Percentiles rank a stretch among this genome's conserved stretches.
Conservation (phyloP, 805 yeast genomes). For the Saturnispora ahearnii region DNA sequence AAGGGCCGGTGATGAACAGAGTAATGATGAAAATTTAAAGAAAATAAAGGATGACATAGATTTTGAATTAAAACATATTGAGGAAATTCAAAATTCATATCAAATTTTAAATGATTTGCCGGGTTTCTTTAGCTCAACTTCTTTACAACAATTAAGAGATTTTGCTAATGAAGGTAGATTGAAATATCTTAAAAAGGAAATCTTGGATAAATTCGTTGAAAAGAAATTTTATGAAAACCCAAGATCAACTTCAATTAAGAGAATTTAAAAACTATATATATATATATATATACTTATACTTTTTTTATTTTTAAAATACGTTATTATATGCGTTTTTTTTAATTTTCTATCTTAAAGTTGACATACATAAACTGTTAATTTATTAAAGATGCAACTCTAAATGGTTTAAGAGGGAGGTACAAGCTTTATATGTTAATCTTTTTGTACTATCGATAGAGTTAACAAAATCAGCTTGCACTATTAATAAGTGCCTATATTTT, state of each 20-base stretch:
- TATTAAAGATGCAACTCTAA: too few relatives aligned
- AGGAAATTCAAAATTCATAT: conserved; percentile 37
- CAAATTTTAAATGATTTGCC: conserved; percentile 65
- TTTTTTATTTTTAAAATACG: too few relatives aligned
- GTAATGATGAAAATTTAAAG: neutral
- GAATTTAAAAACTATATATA: neutral
- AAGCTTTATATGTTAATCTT: too few relatives aligned
- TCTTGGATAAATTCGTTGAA: conserved; percentile 56
- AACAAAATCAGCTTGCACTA: too few relatives aligned
- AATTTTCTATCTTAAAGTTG: too few relatives aligned
- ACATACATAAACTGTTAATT: too few relatives aligned
- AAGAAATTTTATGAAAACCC: conserved; percentile 33
- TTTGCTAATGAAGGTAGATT: conserved; percentile 76
- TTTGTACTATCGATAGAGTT: too few relatives aligned
- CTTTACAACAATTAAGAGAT: conserved; percentile 72
- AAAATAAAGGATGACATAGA: conserved; percentile 10
- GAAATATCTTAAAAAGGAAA: conserved; percentile 50
- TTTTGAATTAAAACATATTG: conserved; percentile 41
- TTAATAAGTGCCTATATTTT: too few relatives aligned
- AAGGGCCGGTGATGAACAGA: neutral
- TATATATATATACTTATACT: neutral
- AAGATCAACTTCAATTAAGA: neutral
- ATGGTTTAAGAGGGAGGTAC: too few relatives aligned
- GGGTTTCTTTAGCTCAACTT: conserved; percentile 57
- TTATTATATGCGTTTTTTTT: too few relatives aligned